Conservation (phyloP, 345 rosid genomes). For the Gossypium mustelinum region DNA sequence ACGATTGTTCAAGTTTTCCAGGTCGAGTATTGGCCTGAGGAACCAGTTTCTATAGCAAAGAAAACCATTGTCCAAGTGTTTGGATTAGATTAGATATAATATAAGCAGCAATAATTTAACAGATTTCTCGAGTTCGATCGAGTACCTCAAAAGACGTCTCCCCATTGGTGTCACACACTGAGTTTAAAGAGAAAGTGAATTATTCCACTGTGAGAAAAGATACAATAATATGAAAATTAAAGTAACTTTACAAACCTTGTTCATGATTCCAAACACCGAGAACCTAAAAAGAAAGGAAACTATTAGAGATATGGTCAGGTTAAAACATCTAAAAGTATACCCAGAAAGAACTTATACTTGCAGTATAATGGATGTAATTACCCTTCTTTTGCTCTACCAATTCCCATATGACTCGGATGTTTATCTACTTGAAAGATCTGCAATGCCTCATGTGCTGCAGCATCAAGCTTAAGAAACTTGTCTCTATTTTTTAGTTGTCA, state of each 20-base stretch:
- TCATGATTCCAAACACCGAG: slow-evolving; percentile 97
- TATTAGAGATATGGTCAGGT: slow-evolving; percentile 23
- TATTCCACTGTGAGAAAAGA: slow-evolving; percentile 28
- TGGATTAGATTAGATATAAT: slow-evolving; percentile 14
- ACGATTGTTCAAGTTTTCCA: slow-evolving; percentile 66
- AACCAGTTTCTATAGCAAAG: slow-evolving; percentile 77
- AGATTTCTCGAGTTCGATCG: slow-evolving; percentile 10
- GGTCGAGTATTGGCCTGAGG: slow-evolving; percentile 84
- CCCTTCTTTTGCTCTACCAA: slow-evolving; percentile 99
- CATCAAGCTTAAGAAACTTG: slow-evolving; percentile 89
- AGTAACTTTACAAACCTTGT: slow-evolving; percentile 58
- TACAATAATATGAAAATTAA: slow-evolving; percentile 19
- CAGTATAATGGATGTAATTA: slow-evolving; percentile 22
- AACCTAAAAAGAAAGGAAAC: slow-evolving; percentile 55
- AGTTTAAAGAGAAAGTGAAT: slow-evolving; percentile 25
- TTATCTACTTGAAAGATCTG: slow-evolving; percentile 92
- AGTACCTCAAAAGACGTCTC: slow-evolving; percentile 80
- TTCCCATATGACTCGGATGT: slow-evolving; percentile 99
- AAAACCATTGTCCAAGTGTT: slow-evolving; percentile 24
- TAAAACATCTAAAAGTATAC: slow-evolving; percentile 3
- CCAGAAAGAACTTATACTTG: slow-evolving; percentile 12
- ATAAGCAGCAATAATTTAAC: slow-evolving; percentile 9
- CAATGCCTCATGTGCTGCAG: slow-evolving; percentile 85
- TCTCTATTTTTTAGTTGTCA: slow-evolving; percentile 46
- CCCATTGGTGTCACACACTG: slow-evolving; percentile 97